Percentiles rank a stretch among this genome's conserved stretches.
Conservation (phyloP, 202 grass and related monocot genomes). For the Saccharum hybrid region DNA sequence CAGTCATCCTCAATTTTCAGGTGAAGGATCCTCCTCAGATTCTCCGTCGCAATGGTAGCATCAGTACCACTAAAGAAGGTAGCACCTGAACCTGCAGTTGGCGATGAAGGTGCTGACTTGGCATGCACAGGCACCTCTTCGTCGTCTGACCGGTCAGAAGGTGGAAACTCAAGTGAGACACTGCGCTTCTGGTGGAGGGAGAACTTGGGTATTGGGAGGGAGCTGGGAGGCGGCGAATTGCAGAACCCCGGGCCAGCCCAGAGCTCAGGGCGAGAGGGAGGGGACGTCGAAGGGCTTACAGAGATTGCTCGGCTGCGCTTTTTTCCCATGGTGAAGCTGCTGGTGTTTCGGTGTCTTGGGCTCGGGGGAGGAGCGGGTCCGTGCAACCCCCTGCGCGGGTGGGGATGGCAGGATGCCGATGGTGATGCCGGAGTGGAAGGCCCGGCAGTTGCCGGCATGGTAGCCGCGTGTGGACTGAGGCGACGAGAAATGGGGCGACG, state of each 20-base stretch:
- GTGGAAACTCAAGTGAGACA: conserved; percentile 65
- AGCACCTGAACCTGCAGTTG: conserved; percentile 43
- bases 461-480: conserved; percentile 50
- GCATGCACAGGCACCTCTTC: conserved; percentile 51
- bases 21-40: conserved; percentile 91
- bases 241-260: conserved; percentile 89
- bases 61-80: conserved; percentile 49
- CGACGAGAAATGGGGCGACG: conserved; percentile 44
- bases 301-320: conserved; percentile 70
- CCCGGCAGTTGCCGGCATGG: conserved; percentile 65
- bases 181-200: conserved; percentile 80
- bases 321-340: conserved; percentile 48
- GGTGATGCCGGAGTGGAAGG: conserved; percentile 62
- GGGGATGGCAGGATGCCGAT: conserved; percentile 49
- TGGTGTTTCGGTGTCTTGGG: conserved; percentile 51
- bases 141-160: conserved; percentile 35
- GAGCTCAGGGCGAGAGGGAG: conserved; percentile 62
- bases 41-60: conserved; percentile 66
- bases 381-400: neutral
- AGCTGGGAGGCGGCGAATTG: conserved; percentile 90
- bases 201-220: conserved; percentile 89
- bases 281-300: conserved; percentile 56
- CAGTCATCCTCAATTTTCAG: conserved; percentile 58
- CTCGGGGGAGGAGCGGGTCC: conserved; percentile 40
- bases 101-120: conserved; percentile 81